These are phyloP conservation scores for Fragilaria radians DNA, from an alignment of 108 stramenopile species.

Conservation along the genomic window DNA sequence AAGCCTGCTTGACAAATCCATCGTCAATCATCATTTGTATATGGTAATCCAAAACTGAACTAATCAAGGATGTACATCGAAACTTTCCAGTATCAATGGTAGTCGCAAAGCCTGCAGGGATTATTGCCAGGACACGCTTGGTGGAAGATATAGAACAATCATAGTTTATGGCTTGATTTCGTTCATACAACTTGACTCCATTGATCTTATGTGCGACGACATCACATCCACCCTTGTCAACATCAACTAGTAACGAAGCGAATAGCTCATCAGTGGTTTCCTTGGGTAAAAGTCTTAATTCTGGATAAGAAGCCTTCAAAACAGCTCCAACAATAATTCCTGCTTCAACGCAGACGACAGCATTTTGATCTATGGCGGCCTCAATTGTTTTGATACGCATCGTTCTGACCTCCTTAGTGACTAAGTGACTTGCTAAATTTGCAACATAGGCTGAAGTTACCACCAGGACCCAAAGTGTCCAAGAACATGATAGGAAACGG, in stretches of 20 bases:
- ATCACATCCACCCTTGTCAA: constrained; percentile 5
- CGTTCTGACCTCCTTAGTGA: neutral
- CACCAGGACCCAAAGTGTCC: constrained; percentile 19
- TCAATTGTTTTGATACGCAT: neutral
- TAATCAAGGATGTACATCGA: too few species aligned
- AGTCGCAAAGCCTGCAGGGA: constrained; percentile 21
- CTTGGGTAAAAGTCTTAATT: neutral
- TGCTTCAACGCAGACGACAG: constrained; percentile 7
- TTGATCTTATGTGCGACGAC: too few species aligned
- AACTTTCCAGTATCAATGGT: constrained; percentile 24
- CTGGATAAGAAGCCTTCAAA: constrained; percentile 4
- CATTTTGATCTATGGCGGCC: neutral
- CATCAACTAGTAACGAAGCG: constrained; percentile 7
- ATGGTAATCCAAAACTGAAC: constrained; percentile 3
- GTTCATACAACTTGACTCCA: constrained; percentile 11
- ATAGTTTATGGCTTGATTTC: constrained; percentile 14
- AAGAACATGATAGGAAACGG: neutral
- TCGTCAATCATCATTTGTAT: constrained; percentile 7
- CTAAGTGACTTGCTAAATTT: too few species aligned
- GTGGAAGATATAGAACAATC: too few species aligned
- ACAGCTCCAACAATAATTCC: neutral
- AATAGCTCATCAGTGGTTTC: neutral
- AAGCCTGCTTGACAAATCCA: constrained; percentile 12
- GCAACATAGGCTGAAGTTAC: too few species aligned
- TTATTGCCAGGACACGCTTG: constrained; percentile 13